Base-by-base conservation (phyloP, 129 eudicot species). In the carrot (Daucus carota) region DNA sequence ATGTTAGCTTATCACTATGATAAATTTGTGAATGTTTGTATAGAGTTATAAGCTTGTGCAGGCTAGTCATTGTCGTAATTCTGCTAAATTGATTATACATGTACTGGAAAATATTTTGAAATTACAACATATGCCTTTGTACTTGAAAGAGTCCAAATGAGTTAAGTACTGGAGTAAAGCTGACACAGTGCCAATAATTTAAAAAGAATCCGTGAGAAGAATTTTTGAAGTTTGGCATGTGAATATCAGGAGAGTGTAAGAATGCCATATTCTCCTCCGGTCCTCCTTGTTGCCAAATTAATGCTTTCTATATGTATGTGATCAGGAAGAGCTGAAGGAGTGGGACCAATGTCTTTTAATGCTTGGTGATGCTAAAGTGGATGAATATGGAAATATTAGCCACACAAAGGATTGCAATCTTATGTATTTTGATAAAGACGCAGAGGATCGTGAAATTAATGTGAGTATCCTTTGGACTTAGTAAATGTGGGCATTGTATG, bases 341-440 rank as follows among this genome's bases (percentile, higher is more conserved):
- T 94, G 99, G 99, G 99, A 94, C 79, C 97, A 94, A 76, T 94
- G 99, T 78, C 86, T 94, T 46, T 84, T 81, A 75, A 91, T 94
- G 99, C 99, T 94, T 69, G 99, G 97, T 72, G 92, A 91, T 81
- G 96, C 96, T 45, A 91, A 85, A 77, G 92, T 91, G 76, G 99
- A 94, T 76, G 99, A 94, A 76, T 78, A 89, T 70, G 97, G 97
- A n/a, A 89, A 91, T 80, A 86, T 94, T 62, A 89, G 87, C 78
- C 90, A 86, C 80, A 63, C 87, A 33, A 94, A 86, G 85, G 97
- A 87, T 68, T 83, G 85, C 85, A 84, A 79, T 67, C 83, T 77
- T 78, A 91, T 89, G 92, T 91, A 91, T 87, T 81, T 89, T 78
- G 99, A 91, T 75, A 94, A 91, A 87, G 99, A 94, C 33, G 90